Evolutionary conservation across 1,284 basidiomycete species (phyloP), one percentile per base, ranked within the genome.

Genomic region (Boletus subluridellus): DNA sequence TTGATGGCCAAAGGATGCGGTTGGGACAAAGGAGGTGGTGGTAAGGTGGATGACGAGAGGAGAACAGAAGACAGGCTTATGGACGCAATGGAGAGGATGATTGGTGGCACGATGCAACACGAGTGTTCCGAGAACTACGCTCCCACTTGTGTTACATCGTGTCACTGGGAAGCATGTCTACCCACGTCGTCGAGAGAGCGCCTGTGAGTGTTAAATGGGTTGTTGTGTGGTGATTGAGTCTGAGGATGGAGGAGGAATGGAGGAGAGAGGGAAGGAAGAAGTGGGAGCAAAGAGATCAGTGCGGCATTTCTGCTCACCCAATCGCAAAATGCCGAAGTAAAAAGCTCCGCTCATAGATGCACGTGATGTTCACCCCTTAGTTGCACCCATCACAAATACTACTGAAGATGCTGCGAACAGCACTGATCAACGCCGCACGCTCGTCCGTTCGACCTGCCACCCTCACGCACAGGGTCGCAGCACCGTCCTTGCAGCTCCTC

Each of bases 61-160:
- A 42, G 35, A 12, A 30, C 10, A 35, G 12, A 21, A 8, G 26
- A 24, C 44, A 45, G 14, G 14, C 14, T 17, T 11, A 21, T 17
- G 44, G 21, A 49, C 24, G 32, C 21, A 46, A 4, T 11, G 48
- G 2, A 30, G 11, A 11, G 12, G n/a, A 12, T 5, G 37, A 45
- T 35, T 12, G 24, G 45, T 15, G 58, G 52, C 60, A 69, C 65
- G 57, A 58, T 15, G 48, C 50, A 69, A 51, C 39, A 74, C 75
- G 73, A 74, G 77, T 71, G 76, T 79, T 74, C 61, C 72, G 77
- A 81, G 80, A 65, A 80, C 77, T 73, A 68, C 78, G 77, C 79
- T 81, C 79, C 74, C 76, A 70, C 75, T 74, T 72, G 73, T 69
- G 62, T 51, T 63, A 54, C 57, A 17, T 57, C 48, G 62, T 64